Percentiles rank a stretch among this genome's conserved stretches.
phyloP scores from a whole-genome alignment of 805 yeast species.

The Candida koratica region DNA sequence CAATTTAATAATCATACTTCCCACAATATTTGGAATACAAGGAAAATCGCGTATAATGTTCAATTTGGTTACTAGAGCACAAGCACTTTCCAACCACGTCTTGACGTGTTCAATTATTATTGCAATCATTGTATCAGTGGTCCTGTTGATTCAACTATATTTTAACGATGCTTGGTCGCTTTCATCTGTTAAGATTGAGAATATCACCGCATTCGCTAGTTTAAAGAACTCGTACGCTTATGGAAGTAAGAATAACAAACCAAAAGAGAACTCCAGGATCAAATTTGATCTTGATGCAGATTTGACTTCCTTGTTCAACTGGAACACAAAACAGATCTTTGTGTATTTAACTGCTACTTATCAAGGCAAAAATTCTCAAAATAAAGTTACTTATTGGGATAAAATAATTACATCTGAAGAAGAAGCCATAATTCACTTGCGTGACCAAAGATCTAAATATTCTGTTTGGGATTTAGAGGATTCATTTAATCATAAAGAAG shows the following conservation, averaged over 20 bases:
- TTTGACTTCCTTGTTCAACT: slow-evolving; percentile 76
- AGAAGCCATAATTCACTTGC: slow-evolving; percentile 54
- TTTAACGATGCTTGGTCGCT: slow-evolving; percentile 42
- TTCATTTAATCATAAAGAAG: slow-evolving; percentile 57
- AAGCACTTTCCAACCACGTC: slow-evolving; percentile 50
- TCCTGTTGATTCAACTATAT: slow-evolving; percentile 49
- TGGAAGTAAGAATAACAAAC: slow-evolving; percentile 61
- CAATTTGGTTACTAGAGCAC: slow-evolving; percentile 36
- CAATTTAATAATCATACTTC: too few relatives aligned
- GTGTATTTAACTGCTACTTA: slow-evolving; percentile 87
- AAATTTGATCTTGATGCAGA: slow-evolving; percentile 73
- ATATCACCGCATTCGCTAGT: slow-evolving; percentile 37
- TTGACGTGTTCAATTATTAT: slow-evolving; percentile 46
- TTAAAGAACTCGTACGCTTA: slow-evolving; percentile 55
- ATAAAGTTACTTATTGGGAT: slow-evolving; percentile 89
- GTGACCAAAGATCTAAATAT: slow-evolving; percentile 63
- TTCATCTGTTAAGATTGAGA: slow-evolving; percentile 33
- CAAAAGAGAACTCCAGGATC: slow-evolving; percentile 73
- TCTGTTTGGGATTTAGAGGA: slow-evolving; percentile 82
- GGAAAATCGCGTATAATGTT: slow-evolving; percentile 23
- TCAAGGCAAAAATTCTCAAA: slow-evolving; percentile 47
- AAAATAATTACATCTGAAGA: slow-evolving; percentile 59
- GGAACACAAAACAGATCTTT: slow-evolving; percentile 97
- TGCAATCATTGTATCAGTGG: slow-evolving; percentile 42
- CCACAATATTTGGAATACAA: too few relatives aligned